These are phyloP conservation scores for Cercis canadensis DNA, from an alignment of 306 rosid genomes.

Conservation along the genomic window DNA sequence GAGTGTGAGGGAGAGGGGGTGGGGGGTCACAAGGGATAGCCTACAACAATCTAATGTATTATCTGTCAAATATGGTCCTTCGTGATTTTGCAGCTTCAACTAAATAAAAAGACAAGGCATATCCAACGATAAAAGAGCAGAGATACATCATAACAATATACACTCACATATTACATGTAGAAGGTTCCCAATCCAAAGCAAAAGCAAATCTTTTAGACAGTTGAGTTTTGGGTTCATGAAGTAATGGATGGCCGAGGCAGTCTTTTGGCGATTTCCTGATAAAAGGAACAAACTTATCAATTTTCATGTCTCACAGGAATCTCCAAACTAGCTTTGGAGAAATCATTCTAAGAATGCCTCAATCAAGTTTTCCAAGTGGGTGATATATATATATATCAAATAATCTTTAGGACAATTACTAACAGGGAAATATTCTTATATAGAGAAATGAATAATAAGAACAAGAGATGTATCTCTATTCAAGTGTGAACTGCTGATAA, in stretches of 20 bases:
- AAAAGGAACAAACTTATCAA: not conserved
- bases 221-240: constrained; percentile 34
- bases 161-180: constrained; percentile 27
- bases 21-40: no score
- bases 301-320: not conserved
- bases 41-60: not conserved
- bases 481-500: no score
- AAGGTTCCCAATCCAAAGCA: constrained; percentile 13
- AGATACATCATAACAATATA: constrained; percentile 24
- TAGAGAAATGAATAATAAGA: no score
- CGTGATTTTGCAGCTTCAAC: not conserved
- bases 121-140: not conserved
- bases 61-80: not conserved
- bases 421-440: not conserved
- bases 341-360: no score
- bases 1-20: no score
- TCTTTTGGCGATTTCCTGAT: constrained; percentile 65
- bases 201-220: not conserved
- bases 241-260: constrained; percentile 55
- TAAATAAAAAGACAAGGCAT: not conserved
- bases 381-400: not conserved
- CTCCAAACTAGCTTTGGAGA: not conserved
- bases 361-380: not conserved
- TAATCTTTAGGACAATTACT: not conserved
- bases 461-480: no score